These are phyloP conservation scores for Apodospora peruviana DNA, from an alignment of 495 filamentous ascomycete genomes.

Conservation along the genomic window DNA sequence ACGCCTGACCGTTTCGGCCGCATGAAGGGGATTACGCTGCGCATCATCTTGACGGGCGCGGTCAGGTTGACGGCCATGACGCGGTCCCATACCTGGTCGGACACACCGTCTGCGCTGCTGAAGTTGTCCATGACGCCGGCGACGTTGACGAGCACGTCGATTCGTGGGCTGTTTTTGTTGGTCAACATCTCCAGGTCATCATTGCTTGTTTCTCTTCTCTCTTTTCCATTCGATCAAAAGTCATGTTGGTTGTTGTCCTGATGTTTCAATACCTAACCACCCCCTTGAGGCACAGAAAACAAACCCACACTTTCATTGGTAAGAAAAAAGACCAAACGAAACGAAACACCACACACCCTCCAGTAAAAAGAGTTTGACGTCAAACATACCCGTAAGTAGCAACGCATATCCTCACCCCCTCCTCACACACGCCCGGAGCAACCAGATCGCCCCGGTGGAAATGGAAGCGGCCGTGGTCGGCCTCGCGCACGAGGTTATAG, in stretches of 20 bases:
- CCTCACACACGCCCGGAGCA: slow-evolving; percentile 18
- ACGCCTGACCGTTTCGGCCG: slow-evolving; percentile 25
- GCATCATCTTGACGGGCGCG: slow-evolving; percentile 33
- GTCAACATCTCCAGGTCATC: too few species aligned
- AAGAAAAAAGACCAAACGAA: too few species aligned
- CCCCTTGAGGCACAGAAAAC: too few species aligned
- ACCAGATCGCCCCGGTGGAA: slow-evolving; percentile 29
- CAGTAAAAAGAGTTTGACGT: too few species aligned
- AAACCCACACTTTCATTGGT: too few species aligned
- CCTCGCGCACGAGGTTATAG: slow-evolving; percentile 20
- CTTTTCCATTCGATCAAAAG: too few species aligned
- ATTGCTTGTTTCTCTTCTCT: too few species aligned
- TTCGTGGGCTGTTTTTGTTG: background rate
- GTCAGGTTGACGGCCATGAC: slow-evolving; percentile 34
- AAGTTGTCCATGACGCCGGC: slow-evolving; percentile 37
- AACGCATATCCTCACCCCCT: slow-evolving; percentile 25
- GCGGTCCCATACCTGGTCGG: slow-evolving; percentile 24
- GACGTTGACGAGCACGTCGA: slow-evolving; percentile 35
- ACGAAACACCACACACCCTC: too few species aligned
- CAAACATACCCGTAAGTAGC: slow-evolving; percentile 27
- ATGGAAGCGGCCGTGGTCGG: slow-evolving; percentile 26
- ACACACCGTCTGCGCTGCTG: slow-evolving; percentile 25
- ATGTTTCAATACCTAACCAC: too few species aligned
- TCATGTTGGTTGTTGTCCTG: too few species aligned
- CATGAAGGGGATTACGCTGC: slow-evolving; percentile 31